Conservation (phyloP, 495 filamentous ascomycete species). For the Lindgomyces ingoldianus region DNA sequence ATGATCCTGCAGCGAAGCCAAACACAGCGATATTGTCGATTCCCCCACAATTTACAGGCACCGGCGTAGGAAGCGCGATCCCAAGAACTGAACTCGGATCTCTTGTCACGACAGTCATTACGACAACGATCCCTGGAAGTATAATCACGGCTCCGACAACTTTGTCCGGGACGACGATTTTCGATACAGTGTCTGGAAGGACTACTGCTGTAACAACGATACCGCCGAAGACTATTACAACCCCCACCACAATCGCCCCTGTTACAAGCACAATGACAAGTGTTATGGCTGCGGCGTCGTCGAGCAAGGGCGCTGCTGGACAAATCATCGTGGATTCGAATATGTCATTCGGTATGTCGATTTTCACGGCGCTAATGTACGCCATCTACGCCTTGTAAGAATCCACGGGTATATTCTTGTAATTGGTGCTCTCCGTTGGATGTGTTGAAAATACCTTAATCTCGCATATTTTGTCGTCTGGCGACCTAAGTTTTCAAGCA, state of each 20-base stretch:
- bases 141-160: constrained; percentile 9
- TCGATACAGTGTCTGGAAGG: not conserved
- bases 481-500: too few relatives aligned
- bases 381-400: constrained; percentile 11
- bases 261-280: constrained; percentile 7
- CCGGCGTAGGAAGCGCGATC: constrained; percentile 45
- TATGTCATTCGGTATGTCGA: constrained; percentile 15
- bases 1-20: constrained; percentile 40
- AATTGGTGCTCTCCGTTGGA: not conserved
- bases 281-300: constrained; percentile 3
- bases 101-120: not conserved
- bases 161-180: constrained; percentile 5
- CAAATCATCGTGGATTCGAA: not conserved
- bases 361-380: constrained; percentile 26
- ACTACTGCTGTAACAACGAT: constrained; percentile 7
- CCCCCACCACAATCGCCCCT: constrained; percentile 18
- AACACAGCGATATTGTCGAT: constrained; percentile 46
- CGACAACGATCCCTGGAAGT: constrained; percentile 7
- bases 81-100: constrained; percentile 41
- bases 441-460: too few relatives aligned
- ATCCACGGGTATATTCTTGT: not conserved
- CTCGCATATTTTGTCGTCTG: too few relatives aligned
- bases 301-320: constrained; percentile 16
- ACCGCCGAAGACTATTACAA: not conserved
- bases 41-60: constrained; percentile 45